phyloP scores from a whole-genome alignment of 2,329 filamentous ascomycete genomes.

The Dactylellina cionopaga region DNA sequence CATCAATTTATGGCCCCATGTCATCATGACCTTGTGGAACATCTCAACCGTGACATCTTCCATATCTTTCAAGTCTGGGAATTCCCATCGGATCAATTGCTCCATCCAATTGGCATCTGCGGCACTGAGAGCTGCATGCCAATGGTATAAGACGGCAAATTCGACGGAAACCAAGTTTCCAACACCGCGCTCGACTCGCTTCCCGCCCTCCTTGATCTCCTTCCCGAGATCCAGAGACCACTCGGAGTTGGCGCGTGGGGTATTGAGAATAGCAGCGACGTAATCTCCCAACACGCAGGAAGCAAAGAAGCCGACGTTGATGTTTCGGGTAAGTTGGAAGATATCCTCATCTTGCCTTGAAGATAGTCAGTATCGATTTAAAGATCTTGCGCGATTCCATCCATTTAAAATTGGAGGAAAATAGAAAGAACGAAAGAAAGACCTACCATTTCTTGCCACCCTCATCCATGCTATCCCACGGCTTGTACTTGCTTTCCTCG shows the following conservation, averaged over 20 bases:
- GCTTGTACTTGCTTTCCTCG: slow-evolving; percentile 67
- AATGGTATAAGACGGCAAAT: slow-evolving; percentile 75
- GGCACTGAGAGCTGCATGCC: slow-evolving; percentile 70
- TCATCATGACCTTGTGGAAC: slow-evolving; percentile 62
- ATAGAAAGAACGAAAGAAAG: slow-evolving; percentile 63
- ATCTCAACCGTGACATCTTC: slow-evolving; percentile 63
- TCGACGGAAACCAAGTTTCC: slow-evolving; percentile 75
- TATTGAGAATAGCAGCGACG: slow-evolving; percentile 70
- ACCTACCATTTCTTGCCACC: slow-evolving; percentile 61
- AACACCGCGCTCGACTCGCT: slow-evolving; percentile 66
- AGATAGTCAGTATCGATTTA: slow-evolving; percentile 61
- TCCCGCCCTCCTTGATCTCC: slow-evolving; percentile 66
- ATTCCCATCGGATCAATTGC: slow-evolving; percentile 65
- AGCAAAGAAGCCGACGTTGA: slow-evolving; percentile 65
- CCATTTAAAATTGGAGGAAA: too few relatives aligned
- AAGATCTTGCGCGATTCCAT: too few relatives aligned
- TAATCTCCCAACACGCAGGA: slow-evolving; percentile 71
- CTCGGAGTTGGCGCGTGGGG: slow-evolving; percentile 63
- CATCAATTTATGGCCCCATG: slow-evolving; percentile 60
- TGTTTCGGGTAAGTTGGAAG: slow-evolving; percentile 49
- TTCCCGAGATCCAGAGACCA: slow-evolving; percentile 72
- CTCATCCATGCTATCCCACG: slow-evolving; percentile 61
- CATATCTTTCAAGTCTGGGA: slow-evolving; percentile 62
- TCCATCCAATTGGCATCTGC: slow-evolving; percentile 73
- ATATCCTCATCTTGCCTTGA: slow-evolving; percentile 68